A percentile compares a stretch with the other conserved stretches of the same genome.
These are phyloP conservation scores for Viola odorata DNA, from an alignment of 345 rosid genomes.

Conservation along the genomic window DNA sequence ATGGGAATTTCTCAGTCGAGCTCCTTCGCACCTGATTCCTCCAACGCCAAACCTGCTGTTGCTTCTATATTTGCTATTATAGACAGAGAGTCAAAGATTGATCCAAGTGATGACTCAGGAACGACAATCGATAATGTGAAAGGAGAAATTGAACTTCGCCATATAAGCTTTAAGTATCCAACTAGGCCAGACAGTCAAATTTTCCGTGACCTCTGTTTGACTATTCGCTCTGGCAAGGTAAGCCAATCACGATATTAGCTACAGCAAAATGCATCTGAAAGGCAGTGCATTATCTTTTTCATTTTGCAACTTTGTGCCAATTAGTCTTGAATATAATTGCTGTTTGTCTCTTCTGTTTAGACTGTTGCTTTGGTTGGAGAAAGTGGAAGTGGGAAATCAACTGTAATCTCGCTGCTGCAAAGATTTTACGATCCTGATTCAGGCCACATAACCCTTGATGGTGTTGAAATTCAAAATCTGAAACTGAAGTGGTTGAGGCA, in stretches of 20 bases:
- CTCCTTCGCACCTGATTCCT: conserved; percentile 36
- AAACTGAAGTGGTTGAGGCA: conserved; percentile 74
- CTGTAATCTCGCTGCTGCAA: conserved; percentile 64
- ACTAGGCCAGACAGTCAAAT: conserved; percentile 64
- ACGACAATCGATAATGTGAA: conserved; percentile 39
- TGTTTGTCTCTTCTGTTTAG: conserved; percentile 24
- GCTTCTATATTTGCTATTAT: conserved; percentile 65
- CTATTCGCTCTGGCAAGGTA: conserved; percentile 77
- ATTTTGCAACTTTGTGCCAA: too few relatives aligned
- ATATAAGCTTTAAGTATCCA: conserved; percentile 68
- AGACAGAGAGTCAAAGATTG: conserved; percentile 57
- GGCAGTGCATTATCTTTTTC: too few relatives aligned
- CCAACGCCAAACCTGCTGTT: conserved; percentile 52
- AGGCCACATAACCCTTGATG: conserved; percentile 65
- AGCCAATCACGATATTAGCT: background rate
- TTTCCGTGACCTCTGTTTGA: conserved; percentile 51
- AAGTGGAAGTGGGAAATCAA: conserved; percentile 87
- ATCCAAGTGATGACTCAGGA: conserved; percentile 70
- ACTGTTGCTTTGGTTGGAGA: conserved; percentile 86
- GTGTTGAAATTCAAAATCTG: conserved; percentile 54
- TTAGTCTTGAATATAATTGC: background rate
- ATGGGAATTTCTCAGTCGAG: conserved; percentile 67
- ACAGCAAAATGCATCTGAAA: background rate
- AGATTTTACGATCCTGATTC: conserved; percentile 79
- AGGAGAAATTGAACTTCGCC: conserved; percentile 69